phyloP scores from a whole-genome alignment of 805 yeast species.

The Candida oleophila region DNA sequence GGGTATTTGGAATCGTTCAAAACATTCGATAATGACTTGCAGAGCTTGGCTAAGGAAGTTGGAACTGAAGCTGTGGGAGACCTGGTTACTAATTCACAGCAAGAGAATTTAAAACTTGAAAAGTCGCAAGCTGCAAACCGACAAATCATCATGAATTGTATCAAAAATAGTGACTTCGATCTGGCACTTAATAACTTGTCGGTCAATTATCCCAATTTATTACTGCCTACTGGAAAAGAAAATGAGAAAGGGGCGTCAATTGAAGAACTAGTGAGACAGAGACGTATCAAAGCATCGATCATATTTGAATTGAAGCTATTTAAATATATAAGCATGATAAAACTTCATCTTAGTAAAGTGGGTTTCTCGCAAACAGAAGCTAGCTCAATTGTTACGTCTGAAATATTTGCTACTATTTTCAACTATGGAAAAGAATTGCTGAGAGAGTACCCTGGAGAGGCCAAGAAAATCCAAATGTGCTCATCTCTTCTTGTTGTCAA shows the following conservation, averaged over 20 bases:
- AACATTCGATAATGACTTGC: slow-evolving; percentile 32
- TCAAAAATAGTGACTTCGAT: slow-evolving; percentile 24
- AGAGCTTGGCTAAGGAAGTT: slow-evolving; percentile 18
- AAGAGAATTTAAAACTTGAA: slow-evolving; percentile 4
- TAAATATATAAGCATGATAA: slow-evolving; percentile 23
- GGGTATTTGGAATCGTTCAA: slow-evolving; percentile 36
- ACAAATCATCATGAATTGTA: slow-evolving; percentile 20
- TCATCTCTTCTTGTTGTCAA: slow-evolving; percentile 23
- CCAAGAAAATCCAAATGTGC: slow-evolving; percentile 16
- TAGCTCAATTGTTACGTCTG: slow-evolving; percentile 4
- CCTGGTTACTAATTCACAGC: slow-evolving; percentile 7
- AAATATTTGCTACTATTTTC: slow-evolving; percentile 18
- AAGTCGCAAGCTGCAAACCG: slow-evolving; percentile 25
- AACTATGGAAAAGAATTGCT: slow-evolving; percentile 18
- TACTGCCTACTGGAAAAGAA: slow-evolving; percentile 12
- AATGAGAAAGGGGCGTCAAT: neutral
- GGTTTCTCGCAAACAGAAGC: neutral
- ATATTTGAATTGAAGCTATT: slow-evolving; percentile 26
- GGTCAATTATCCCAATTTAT: slow-evolving; percentile 16
- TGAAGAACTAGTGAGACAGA: neutral
- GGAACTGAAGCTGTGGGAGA: slow-evolving; percentile 10
- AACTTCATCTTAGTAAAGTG: slow-evolving; percentile 13
- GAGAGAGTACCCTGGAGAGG: slow-evolving; percentile 11
- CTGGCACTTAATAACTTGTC: slow-evolving; percentile 18
- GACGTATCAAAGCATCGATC: slow-evolving; percentile 7